Conservation (phyloP, 495 filamentous ascomycete species). For the Daldinia decipiens region DNA sequence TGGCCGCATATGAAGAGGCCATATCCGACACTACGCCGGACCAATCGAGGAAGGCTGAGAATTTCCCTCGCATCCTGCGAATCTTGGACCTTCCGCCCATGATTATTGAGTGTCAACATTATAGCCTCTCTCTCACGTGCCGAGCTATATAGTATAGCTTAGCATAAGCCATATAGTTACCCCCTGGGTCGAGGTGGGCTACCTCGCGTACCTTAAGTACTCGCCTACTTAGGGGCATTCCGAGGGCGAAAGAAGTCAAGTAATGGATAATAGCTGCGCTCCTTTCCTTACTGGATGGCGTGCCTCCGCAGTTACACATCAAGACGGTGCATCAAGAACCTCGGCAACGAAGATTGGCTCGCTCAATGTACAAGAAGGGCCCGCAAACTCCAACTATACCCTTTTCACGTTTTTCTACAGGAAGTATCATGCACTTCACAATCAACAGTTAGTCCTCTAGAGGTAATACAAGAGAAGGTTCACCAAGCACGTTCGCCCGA, state of each 20-base stretch:
- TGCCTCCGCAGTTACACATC: slow-evolving; percentile 47
- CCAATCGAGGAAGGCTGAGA: slow-evolving; percentile 42
- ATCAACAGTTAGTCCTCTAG: slow-evolving; percentile 41
- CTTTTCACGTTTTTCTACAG: slow-evolving; percentile 44
- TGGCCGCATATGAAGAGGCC: slow-evolving; percentile 50
- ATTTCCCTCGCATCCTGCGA: slow-evolving; percentile 41
- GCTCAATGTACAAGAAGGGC: slow-evolving; percentile 43
- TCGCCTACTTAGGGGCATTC: slow-evolving; percentile 33
- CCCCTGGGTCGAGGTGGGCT: slow-evolving; percentile 28
- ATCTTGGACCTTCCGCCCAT: slow-evolving; percentile 26
- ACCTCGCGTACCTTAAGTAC: slow-evolving; percentile 16
- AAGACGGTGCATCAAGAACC: slow-evolving; percentile 43
- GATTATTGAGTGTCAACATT: slow-evolving; percentile 26
- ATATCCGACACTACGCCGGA: slow-evolving; percentile 48
- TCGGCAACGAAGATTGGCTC: slow-evolving; percentile 45
- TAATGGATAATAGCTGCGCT: slow-evolving; percentile 35
- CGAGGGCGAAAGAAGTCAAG: slow-evolving; percentile 28
- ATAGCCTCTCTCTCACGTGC: slow-evolving; percentile 30
- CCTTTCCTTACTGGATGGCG: slow-evolving; percentile 43
- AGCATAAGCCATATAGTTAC: slow-evolving; percentile 34
- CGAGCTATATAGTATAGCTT: slow-evolving; percentile 33
- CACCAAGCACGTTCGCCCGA: slow-evolving; percentile 43
- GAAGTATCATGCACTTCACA: slow-evolving; percentile 46
- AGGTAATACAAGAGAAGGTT: slow-evolving; percentile 44
- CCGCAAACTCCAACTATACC: slow-evolving; percentile 41